phyloP scores from a whole-genome alignment of 2,329 filamentous ascomycete genomes.

The Incumbomyces delicatus region DNA sequence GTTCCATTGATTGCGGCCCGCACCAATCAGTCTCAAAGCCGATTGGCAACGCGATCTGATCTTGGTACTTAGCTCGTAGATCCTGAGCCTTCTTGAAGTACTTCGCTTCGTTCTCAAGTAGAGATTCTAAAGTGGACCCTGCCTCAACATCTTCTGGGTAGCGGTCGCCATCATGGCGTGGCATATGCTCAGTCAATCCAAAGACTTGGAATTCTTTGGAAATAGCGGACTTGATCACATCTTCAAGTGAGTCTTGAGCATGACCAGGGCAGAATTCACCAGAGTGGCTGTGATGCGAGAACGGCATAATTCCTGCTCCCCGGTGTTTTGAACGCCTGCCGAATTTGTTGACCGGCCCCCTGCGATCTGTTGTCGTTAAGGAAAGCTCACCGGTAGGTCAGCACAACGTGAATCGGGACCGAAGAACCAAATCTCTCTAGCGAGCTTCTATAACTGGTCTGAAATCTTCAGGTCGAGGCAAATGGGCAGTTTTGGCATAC shows the following conservation, averaged over 20 bases:
- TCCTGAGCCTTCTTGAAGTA: slow-evolving; percentile 69
- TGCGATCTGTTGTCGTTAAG: too few relatives aligned
- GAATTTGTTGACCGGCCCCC: too few relatives aligned
- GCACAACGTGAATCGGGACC: too few relatives aligned
- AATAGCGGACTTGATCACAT: slow-evolving; percentile 72
- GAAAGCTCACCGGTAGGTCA: too few relatives aligned
- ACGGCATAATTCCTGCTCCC: slow-evolving; percentile 58
- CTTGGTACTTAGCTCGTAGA: slow-evolving; percentile 59
- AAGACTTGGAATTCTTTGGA: slow-evolving; percentile 69
- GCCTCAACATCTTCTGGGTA: slow-evolving; percentile 76
- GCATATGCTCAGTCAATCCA: slow-evolving; percentile 91
- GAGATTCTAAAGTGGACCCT: slow-evolving; percentile 15
- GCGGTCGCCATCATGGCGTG: slow-evolving; percentile 65
- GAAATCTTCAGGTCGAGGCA: too few relatives aligned
- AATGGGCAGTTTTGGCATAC: too few relatives aligned
- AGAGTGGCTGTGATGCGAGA: slow-evolving; percentile 96
- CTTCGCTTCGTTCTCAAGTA: slow-evolving; percentile 42
- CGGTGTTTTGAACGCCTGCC: too few relatives aligned
- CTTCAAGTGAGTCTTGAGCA: slow-evolving; percentile 74
- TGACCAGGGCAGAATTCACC: slow-evolving; percentile 93
- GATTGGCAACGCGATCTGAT: slow-evolving; percentile 67
- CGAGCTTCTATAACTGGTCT: too few relatives aligned
- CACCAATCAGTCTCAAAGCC: slow-evolving; percentile 95
- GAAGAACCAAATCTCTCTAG: too few relatives aligned
- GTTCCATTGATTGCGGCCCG: slow-evolving; percentile 52